Percentiles rank a stretch among this genome's conserved stretches.
Conservation (phyloP, 768 basidiomycete genomes). For the Termitomyces sp. region DNA sequence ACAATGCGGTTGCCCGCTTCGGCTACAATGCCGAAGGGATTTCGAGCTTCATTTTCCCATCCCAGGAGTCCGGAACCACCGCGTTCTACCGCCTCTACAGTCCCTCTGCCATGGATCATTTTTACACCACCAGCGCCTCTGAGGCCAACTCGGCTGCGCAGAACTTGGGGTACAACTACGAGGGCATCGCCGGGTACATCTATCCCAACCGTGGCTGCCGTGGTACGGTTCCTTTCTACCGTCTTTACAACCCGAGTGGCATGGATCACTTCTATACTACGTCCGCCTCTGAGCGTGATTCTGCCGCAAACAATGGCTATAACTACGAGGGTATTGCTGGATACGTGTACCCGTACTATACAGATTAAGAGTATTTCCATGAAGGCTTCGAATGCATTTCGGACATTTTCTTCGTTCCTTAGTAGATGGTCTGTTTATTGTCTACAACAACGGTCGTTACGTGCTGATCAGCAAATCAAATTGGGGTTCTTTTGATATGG, state of each 20-base stretch:
- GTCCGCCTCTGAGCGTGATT: conserved; percentile 7
- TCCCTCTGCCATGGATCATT: conserved; percentile 11
- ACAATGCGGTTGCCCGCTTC: not conserved
- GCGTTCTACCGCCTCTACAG: conserved; percentile 20
- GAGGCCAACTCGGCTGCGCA: conserved; percentile 10
- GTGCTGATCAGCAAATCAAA: not conserved
- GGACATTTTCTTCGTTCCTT: not conserved
- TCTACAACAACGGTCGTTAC: not conserved
- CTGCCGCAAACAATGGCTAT: not conserved
- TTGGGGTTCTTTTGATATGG: not conserved
- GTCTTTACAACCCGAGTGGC: conserved; percentile 11
- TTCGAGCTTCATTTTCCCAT: conserved; percentile 10
- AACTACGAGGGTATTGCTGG: conserved; percentile 8
- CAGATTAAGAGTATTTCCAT: not conserved
- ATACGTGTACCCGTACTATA: conserved; percentile 3
- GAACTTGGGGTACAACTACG: conserved; percentile 9
- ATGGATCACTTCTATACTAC: conserved; percentile 21
- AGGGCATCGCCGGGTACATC: conserved; percentile 17
- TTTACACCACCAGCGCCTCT: conserved; percentile 16
- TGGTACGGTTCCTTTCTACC: conserved; percentile 14
- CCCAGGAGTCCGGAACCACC: conserved; percentile 7
- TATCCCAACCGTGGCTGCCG: conserved; percentile 5
- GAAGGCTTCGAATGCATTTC: too few species aligned
- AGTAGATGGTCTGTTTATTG: not conserved
- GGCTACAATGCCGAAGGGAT: conserved; percentile 8